Base-by-base conservation (phyloP, 805 yeast species). In the Candida ascalaphidarum region DNA sequence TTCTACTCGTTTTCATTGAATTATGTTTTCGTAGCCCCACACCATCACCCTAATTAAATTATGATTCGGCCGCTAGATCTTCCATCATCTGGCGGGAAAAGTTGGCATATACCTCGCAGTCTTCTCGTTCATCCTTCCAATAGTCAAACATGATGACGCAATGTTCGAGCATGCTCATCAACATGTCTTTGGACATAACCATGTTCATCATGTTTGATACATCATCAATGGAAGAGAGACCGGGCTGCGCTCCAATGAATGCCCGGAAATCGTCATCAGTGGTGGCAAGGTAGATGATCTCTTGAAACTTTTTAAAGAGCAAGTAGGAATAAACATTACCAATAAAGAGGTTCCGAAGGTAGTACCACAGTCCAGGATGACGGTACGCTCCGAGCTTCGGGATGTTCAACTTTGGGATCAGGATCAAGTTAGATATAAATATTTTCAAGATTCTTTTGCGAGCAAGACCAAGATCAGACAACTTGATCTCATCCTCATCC, bases 351-450 rank as follows among this genome's bases (percentile, higher is more conserved):
- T 55, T 58, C 25, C 67, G 37, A 26, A 59, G 32, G 31, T 54
- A 57, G 35, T 45, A 59, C 64, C 64, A 58, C 37, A 50, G 51
- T 0, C 67, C 65, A 2, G 63, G 59, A 34, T 59, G 66, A 31
- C 66, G 46, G 33, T 55, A 58, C 17, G 47, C 54, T 5, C 55
- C 54, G 20, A 59, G 30, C 21, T 54, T 56, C 3, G 64, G 63
- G 17, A 58, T 49, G 26, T 46, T 46, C 25, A 56, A 35, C 32
- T 58, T 57, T 7, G 65, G 63, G 4, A 57, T 24, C 4, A 54
- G 23, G 3, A 50, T 41, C 15, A 56, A 28, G 29, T 46, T 44
- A 18, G 42, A 46, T 19, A 57, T 38, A 34, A 57, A 53, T 11
- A 51, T 40, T 19, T 39, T 39, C 17, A 58, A 35, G 8, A 56